Evolutionary conservation across 2,329 filamentous ascomycete genomes (phyloP).

Genomic region (Paramyrothecium roridum): DNA sequence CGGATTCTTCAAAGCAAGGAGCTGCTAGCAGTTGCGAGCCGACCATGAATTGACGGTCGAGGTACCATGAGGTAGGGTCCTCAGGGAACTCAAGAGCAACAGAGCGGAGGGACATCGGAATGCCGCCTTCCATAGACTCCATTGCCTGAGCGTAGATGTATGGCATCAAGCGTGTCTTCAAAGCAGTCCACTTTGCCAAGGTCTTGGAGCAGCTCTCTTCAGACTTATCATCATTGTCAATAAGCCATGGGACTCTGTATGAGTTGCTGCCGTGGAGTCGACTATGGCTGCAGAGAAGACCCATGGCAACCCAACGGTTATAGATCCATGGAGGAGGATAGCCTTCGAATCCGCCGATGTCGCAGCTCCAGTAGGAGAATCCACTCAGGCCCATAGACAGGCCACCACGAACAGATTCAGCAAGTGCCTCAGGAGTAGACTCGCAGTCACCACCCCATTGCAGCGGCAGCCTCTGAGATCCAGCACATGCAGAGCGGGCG

Average conservation of each 20-base stretch:
- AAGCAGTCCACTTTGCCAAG: slow-evolving; percentile 42
- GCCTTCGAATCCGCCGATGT: slow-evolving; percentile 72
- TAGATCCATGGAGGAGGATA: slow-evolving; percentile 66
- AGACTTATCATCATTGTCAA: slow-evolving; percentile 60
- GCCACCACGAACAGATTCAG: slow-evolving; percentile 66
- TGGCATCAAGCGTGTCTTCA: slow-evolving; percentile 51
- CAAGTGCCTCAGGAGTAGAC: slow-evolving; percentile 69
- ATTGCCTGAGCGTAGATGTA: slow-evolving; percentile 45
- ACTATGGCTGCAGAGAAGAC: slow-evolving; percentile 67
- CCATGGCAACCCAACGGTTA: slow-evolving; percentile 77
- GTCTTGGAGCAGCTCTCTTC: slow-evolving; percentile 51
- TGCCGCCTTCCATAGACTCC: slow-evolving; percentile 42
- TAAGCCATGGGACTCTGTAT: slow-evolving; percentile 73
- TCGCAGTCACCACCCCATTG: slow-evolving; percentile 76
- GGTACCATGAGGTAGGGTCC: slow-evolving; percentile 63
- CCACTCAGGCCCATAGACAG: slow-evolving; percentile 61
- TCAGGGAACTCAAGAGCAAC: slow-evolving; percentile 69
- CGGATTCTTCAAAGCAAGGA: slow-evolving; percentile 61
- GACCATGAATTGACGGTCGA: slow-evolving; percentile 74
- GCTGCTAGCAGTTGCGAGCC: slow-evolving; percentile 61
- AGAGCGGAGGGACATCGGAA: slow-evolving; percentile 60
- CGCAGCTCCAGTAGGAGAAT: slow-evolving; percentile 67
- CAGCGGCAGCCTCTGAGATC: slow-evolving; percentile 66
- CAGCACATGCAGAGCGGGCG: slow-evolving; percentile 64
- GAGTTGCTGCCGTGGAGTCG: slow-evolving; percentile 67